Conservation (phyloP, 495 filamentous ascomycete species). For the Chaetomidium leptoderma region DNA sequence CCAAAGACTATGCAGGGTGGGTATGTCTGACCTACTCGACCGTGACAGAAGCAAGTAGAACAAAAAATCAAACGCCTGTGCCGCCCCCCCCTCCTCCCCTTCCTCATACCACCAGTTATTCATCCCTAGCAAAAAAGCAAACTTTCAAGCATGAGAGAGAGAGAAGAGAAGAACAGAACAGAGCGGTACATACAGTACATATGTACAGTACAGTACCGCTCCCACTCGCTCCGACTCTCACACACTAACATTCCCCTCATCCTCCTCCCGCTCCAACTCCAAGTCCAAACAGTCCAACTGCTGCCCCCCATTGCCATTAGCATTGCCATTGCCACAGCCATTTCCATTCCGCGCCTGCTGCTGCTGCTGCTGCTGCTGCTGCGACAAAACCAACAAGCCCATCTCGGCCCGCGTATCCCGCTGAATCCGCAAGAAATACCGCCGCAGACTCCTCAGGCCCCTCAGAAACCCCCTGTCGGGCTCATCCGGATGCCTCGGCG, state of each 20-base stretch:
- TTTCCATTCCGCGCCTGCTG: conserved; percentile 9
- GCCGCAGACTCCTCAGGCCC: conserved; percentile 70
- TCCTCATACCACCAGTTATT: not conserved
- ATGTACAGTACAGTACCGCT: not conserved
- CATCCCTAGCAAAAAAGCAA: not conserved
- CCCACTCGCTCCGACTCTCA: conserved; percentile 14
- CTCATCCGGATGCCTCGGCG: conserved; percentile 72
- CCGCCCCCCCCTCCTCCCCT: not conserved
- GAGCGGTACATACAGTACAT: no score
- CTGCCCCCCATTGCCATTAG: conserved; percentile 13
- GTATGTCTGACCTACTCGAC: conserved; percentile 15
- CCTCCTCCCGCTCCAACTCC: conserved; percentile 31
- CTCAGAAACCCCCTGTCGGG: conserved; percentile 87
- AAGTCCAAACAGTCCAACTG: conserved; percentile 20
- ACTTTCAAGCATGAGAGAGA: not conserved
- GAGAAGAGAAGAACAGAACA: not conserved
- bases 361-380: no score
- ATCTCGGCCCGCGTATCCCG: conserved; percentile 64
- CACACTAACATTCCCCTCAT: conserved; percentile 37
- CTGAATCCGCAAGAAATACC: conserved; percentile 87
- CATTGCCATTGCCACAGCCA: not conserved
- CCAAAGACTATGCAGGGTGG: conserved; percentile 17
- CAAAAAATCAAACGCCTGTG: not conserved
- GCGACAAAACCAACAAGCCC: conserved; percentile 12
- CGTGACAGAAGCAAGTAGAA: not conserved